Percentiles rank a stretch among this genome's conserved stretches.
Evolutionary conservation across 192 early-diverging fungal genomes (phyloP).

Genomic region (Podila epicladia): DNA sequence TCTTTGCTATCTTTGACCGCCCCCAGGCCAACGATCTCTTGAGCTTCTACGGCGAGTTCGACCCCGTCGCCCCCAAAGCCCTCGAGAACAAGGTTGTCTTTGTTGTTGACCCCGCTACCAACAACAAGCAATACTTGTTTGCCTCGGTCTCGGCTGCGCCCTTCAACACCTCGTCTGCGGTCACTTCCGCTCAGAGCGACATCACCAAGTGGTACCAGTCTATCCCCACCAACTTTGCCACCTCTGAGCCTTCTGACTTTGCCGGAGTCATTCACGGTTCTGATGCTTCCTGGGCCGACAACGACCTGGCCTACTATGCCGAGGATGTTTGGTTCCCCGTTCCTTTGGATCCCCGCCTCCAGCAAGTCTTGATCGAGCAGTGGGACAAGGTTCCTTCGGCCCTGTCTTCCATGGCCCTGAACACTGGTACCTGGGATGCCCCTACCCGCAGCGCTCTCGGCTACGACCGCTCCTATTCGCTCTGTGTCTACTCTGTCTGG

Average conservation of each 20-base stretch:
- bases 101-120: conserved; percentile 27
- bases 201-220: conserved; percentile 48
- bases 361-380: conserved; percentile 36
- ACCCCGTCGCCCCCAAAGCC: conserved; percentile 43
- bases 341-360: conserved; percentile 36
- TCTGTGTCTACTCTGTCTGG: conserved; percentile 49
- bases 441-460: conserved; percentile 38
- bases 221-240: conserved; percentile 45
- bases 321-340: conserved; percentile 45
- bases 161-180: conserved; percentile 30
- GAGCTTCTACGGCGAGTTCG: conserved; percentile 42
- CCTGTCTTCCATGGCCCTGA: conserved; percentile 46
- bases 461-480: conserved; percentile 41
- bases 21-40: conserved; percentile 34
- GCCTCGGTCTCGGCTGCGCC: conserved; percentile 41
- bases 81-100: conserved; percentile 51
- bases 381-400: conserved; percentile 52
- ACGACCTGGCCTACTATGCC: conserved; percentile 44
- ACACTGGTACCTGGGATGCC: conserved; percentile 51
- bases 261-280: conserved; percentile 38
- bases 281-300: conserved; percentile 36
- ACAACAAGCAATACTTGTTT: conserved; percentile 44
- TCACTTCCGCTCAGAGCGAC: conserved; percentile 29
- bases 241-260: conserved; percentile 38
- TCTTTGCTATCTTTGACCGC: conserved; percentile 52